Percentiles rank a stretch among this genome's conserved stretches.
These are phyloP conservation scores for Botrytis pseudocinerea DNA, from an alignment of 2,329 filamentous ascomycete species.

Conservation along the genomic window DNA sequence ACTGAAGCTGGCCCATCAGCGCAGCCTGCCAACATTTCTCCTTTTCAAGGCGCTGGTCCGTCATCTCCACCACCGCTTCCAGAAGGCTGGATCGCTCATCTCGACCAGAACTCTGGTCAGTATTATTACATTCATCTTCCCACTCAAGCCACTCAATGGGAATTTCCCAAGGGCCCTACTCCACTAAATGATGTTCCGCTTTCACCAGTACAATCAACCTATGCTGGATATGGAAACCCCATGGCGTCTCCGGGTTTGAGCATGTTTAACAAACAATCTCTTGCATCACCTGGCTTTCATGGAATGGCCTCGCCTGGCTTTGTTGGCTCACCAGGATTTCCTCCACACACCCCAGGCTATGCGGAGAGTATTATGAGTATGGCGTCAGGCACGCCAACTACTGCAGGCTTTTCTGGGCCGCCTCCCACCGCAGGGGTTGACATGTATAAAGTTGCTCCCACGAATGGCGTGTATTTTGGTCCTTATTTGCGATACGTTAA, in stretches of 20 bases:
- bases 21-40: slow-evolving; percentile 42
- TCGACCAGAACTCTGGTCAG: slow-evolving; percentile 93
- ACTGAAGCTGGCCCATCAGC: slow-evolving; percentile 35
- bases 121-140: slow-evolving; percentile 99
- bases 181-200: slow-evolving; percentile 79
- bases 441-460: slow-evolving; percentile 89
- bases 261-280: slow-evolving; percentile 58
- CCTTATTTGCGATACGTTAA: slow-evolving; percentile 95
- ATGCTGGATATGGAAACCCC: slow-evolving; percentile 63
- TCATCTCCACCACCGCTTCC: slow-evolving; percentile 89
- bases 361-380: slow-evolving; percentile 85
- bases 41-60: slow-evolving; percentile 57
- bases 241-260: slow-evolving; percentile 65
- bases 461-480: slow-evolving; percentile 97
- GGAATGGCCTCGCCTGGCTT: slow-evolving; percentile 21
- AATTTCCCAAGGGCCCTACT: slow-evolving; percentile 94
- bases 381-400: slow-evolving; percentile 70
- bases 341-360: slow-evolving; percentile 80
- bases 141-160: slow-evolving; percentile 96
- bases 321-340: slow-evolving; percentile 69
- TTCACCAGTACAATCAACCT: slow-evolving; percentile 65
- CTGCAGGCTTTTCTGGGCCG: slow-evolving; percentile 84
- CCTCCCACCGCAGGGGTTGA: slow-evolving; percentile 86
- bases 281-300: slow-evolving; percentile 47
- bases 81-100: slow-evolving; percentile 96